These are phyloP conservation scores for Albizia julibrissin DNA, from an alignment of 306 rosid genomes.

Conservation along the genomic window DNA sequence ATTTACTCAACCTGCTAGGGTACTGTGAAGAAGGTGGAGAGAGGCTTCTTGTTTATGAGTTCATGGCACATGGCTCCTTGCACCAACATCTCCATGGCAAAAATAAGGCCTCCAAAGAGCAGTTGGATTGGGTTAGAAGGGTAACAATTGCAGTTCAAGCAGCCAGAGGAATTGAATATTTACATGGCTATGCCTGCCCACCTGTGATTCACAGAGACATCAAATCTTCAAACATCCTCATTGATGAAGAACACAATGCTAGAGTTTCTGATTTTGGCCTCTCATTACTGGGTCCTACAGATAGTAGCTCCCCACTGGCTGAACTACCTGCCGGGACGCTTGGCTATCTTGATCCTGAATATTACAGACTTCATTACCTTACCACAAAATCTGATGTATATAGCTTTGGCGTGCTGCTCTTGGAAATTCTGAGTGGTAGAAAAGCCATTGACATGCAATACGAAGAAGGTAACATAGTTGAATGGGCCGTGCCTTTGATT, in stretches of 20 bases:
- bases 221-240: constrained; percentile 86
- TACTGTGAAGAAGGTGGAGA: constrained; percentile 76
- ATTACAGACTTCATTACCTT: constrained; percentile 94
- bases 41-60: constrained; percentile 51
- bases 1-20: constrained; percentile 68
- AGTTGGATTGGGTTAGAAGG: constrained; percentile 71
- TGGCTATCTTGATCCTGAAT: constrained; percentile 97
- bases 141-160: constrained; percentile 81
- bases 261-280: constrained; percentile 94
- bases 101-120: constrained; percentile 52
- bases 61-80: constrained; percentile 21
- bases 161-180: constrained; percentile 72
- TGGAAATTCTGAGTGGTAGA: constrained; percentile 90
- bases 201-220: constrained; percentile 62
- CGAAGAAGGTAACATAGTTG: constrained; percentile 87
- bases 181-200: constrained; percentile 80
- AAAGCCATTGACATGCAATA: constrained; percentile 95
- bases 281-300: constrained; percentile 79
- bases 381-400: constrained; percentile 96
- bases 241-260: constrained; percentile 96
- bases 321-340: constrained; percentile 96
- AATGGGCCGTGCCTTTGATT: constrained; percentile 94
- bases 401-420: constrained; percentile 85
- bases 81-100: constrained; percentile 21
- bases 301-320: constrained; percentile 85